Percentiles rank a stretch among this genome's conserved stretches.
These are phyloP conservation scores for Balansia obtecta DNA, from an alignment of 2,329 filamentous ascomycete genomes.

Conservation along the genomic window DNA sequence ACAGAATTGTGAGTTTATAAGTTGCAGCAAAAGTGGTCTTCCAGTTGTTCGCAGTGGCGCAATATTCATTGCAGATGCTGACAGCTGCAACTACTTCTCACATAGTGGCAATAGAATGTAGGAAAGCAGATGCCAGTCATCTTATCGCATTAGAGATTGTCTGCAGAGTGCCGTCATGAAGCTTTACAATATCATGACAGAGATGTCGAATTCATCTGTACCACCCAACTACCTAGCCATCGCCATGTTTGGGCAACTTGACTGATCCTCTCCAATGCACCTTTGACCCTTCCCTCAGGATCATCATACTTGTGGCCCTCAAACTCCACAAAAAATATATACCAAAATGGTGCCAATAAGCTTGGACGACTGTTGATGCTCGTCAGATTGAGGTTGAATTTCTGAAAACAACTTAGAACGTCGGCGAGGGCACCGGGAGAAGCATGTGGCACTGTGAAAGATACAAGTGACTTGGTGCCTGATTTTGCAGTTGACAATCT, in stretches of 20 bases:
- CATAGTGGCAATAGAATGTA: too few relatives aligned
- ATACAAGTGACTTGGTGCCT: slow-evolving; percentile 58
- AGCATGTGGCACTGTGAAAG: slow-evolving; percentile 70
- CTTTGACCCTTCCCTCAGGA: slow-evolving; percentile 43
- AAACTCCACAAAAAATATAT: slow-evolving; percentile 92
- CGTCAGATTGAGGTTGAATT: slow-evolving; percentile 65
- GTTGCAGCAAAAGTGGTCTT: neutral
- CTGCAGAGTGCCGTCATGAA: neutral
- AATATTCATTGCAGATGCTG: neutral
- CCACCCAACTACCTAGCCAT: slow-evolving; percentile 58
- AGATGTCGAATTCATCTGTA: slow-evolving; percentile 10
- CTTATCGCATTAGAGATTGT: neutral
- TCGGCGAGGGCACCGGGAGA: slow-evolving; percentile 73
- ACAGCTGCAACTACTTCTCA: neutral
- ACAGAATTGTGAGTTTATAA: neutral
- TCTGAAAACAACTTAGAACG: slow-evolving; percentile 66
- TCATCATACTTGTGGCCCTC: slow-evolving; percentile 45
- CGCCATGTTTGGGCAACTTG: slow-evolving; percentile 48
- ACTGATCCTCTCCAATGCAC: slow-evolving; percentile 45
- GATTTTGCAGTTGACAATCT: slow-evolving; percentile 14
- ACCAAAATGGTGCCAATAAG: slow-evolving; percentile 65
- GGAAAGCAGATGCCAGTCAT: neutral
- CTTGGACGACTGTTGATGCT: slow-evolving; percentile 83
- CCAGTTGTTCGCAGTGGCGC: neutral
- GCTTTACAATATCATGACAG: neutral